Conservation (phyloP, 495 filamentous ascomycete genomes). For the Penicillium manginii region DNA sequence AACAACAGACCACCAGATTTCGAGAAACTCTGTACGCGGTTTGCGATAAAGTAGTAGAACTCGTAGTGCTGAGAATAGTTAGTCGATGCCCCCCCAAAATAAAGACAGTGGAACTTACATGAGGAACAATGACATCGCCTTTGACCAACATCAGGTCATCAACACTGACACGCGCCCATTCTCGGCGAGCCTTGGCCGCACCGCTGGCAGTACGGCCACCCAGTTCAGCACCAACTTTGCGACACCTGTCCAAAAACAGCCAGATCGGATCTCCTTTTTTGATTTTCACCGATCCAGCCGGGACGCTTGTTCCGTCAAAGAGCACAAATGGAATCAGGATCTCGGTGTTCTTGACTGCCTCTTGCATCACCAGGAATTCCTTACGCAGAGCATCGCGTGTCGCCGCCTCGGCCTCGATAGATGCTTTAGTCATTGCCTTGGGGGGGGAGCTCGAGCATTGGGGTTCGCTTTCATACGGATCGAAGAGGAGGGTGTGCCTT, state of each 20-base stretch:
- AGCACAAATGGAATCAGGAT: conserved; percentile 95
- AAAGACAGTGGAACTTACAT: conserved; percentile 61
- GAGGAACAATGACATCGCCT: conserved; percentile 90
- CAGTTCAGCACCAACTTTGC: conserved; percentile 85
- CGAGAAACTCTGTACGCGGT: conserved; percentile 73
- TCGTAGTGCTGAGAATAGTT: conserved; percentile 77
- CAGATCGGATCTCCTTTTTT: conserved; percentile 93
- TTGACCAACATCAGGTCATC: conserved; percentile 95
- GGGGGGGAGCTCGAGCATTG: conserved; percentile 73
- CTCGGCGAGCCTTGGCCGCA: conserved; percentile 62
- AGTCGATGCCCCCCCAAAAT: conserved; percentile 13
- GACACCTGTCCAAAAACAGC: conserved; percentile 87
- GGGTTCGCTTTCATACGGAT: conserved; percentile 69
- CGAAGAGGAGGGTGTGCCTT: conserved; percentile 34
- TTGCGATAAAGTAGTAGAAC: conserved; percentile 95
- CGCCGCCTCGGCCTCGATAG: conserved; percentile 77
- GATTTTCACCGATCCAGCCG: conserved; percentile 76
- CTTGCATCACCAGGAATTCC: conserved; percentile 83
- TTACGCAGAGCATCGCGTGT: conserved; percentile 81
- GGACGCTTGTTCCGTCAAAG: conserved; percentile 96
- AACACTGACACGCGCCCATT: conserved; percentile 94
- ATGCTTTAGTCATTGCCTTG: conserved; percentile 83
- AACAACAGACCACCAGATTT: conserved; percentile 64
- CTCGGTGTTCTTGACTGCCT: conserved; percentile 85
- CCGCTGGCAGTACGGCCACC: conserved; percentile 65